Base-by-base conservation (phyloP, 2,329 filamentous ascomycete species). In the Clonostachys chloroleuca region DNA sequence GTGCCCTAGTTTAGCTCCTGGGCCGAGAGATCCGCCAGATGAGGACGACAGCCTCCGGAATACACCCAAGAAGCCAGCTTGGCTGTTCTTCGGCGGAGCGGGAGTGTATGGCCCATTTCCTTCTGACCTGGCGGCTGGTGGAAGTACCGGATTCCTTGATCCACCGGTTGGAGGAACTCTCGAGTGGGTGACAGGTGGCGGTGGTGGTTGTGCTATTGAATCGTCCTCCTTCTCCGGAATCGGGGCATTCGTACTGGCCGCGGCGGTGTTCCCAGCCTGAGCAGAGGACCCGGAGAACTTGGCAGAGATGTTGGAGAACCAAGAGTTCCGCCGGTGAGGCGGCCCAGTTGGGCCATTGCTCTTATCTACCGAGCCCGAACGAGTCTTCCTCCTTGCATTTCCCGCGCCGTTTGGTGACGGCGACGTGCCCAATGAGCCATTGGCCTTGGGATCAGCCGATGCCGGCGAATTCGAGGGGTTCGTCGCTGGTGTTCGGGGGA, bases 301-400 rank as follows among this genome's bases (percentile, higher is more conserved):
- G 54, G 89, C 92, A 53, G 90, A 95, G 55, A 97, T 83, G 60
- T 84, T 96, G 48, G 89, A 89, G 59, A 97, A 92, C 94, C 94
- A 99, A 13, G 92, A 96, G 52, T 84, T 85, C 53, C 90, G 80
- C 46, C 81, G 75, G 42, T 73, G 69, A 8, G 70, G 65, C 3
- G 71, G 66, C 36, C 47, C 50, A n/a, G 44, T 8, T 12, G 6
- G 12, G 14, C 14, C 36, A 14, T 43, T 42, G 10, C 34, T 35
- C 48, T 62, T 67, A 10, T 69, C 67, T 51, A 63, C 54, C n/a
- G 66, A 69, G 24, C 57, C 54, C 12, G 66, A 67, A 43, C 66
- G 58, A 34, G 64, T 61, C 4, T 54, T 51, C 20, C 65, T 56
- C 42, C 53, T 44, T 8, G n/a, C 8, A n/a, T 30, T 42, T 54